phyloP scores from a whole-genome alignment of 106 monocot species.

The Acorus gramineus region DNA sequence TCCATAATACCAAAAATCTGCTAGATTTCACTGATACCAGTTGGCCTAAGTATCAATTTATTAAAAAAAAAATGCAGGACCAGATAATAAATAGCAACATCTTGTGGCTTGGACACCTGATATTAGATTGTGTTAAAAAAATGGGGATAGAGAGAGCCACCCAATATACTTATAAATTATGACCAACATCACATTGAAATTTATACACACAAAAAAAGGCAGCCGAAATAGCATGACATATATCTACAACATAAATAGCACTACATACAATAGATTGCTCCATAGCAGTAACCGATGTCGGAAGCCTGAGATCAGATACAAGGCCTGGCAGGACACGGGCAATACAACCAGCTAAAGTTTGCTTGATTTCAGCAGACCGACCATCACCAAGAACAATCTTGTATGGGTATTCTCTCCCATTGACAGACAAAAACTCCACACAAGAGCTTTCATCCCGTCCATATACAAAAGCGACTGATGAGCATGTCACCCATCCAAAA shows the following conservation, averaged over 20 bases:
- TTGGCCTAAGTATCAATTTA: too few species aligned
- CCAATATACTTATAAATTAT: too few species aligned
- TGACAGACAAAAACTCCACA: slow-evolving; percentile 55
- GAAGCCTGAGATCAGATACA: slow-evolving; percentile 43
- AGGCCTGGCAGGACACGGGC: slow-evolving; percentile 49
- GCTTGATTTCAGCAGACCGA: slow-evolving; percentile 72
- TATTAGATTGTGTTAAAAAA: too few species aligned
- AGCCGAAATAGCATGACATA: background rate
- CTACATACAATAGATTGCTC: slow-evolving; percentile 67
- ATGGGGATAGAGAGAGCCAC: too few species aligned
- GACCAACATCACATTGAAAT: too few species aligned
- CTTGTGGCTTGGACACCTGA: too few species aligned
- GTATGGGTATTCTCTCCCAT: slow-evolving; percentile 63
- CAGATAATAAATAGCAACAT: too few species aligned
- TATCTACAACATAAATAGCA: background rate
- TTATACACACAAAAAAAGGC: background rate
- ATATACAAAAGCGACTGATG: slow-evolving; percentile 71
- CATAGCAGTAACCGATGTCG: slow-evolving; percentile 55
- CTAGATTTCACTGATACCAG: too few species aligned
- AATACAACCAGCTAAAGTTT: slow-evolving; percentile 64
- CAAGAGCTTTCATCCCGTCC: slow-evolving; percentile 36
- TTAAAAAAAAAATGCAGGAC: too few species aligned
- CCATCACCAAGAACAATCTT: slow-evolving; percentile 53
- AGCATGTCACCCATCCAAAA: slow-evolving; percentile 78
- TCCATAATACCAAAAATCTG: too few species aligned